A percentile compares a stretch with the other conserved stretches of the same genome.
These are phyloP conservation scores for Nakazawaea peltata DNA, from an alignment of 805 yeast species.

Conservation along the genomic window DNA sequence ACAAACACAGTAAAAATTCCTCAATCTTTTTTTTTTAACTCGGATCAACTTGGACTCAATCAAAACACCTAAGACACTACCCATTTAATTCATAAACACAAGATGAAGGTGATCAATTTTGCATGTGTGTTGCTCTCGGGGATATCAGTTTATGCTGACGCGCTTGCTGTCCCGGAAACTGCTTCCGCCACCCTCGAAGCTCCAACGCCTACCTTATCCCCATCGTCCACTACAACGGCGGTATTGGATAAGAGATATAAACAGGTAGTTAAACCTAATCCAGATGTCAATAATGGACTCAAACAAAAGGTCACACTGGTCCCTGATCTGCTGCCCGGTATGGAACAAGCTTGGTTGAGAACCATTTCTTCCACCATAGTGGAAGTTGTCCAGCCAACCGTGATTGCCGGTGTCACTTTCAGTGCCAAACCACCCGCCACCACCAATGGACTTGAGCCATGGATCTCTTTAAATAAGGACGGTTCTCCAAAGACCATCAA, in stretches of 20 bases:
- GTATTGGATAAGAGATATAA: slow-evolving; percentile 8
- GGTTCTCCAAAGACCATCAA: slow-evolving; percentile 75
- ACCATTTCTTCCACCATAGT: slow-evolving; percentile 48
- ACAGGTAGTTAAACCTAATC: slow-evolving; percentile 5
- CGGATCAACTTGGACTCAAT: no score
- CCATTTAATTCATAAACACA: no score
- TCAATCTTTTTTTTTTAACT: no score
- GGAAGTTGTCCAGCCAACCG: slow-evolving; percentile 60
- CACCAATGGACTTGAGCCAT: slow-evolving; percentile 64
- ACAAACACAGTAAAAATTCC: no score
- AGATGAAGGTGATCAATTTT: no score
- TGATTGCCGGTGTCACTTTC: slow-evolving; percentile 56
- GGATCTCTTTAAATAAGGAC: slow-evolving; percentile 71
- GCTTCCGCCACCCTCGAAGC: no score
- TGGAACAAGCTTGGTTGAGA: slow-evolving; percentile 62
- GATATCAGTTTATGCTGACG: no score
- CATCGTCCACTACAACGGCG: no score
- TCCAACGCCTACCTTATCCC: no score
- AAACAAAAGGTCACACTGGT: slow-evolving; percentile 7
- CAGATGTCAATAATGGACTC: slow-evolving; percentile 6
- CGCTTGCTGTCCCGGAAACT: no score
- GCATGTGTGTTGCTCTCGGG: no score
- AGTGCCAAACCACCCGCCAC: slow-evolving; percentile 60
- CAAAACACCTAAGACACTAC: no score
- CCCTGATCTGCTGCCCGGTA: slow-evolving; percentile 11